Evolutionary conservation across 2,329 filamentous ascomycete genomes (phyloP).

Genomic region (Venturia nashicola): DNA sequence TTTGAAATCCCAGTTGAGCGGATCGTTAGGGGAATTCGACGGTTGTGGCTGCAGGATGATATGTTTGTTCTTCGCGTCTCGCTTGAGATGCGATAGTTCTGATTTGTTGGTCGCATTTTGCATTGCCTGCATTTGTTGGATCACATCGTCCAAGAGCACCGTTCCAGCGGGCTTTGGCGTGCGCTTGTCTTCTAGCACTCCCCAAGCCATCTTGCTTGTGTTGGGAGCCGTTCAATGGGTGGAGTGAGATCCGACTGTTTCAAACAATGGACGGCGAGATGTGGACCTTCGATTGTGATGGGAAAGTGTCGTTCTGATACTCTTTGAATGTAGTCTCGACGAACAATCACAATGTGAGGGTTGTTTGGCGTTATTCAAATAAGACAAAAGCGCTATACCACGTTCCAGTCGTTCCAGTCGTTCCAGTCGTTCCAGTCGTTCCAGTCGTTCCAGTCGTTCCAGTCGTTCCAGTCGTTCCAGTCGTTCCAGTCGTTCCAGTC

Average conservation of each 20-base stretch:
- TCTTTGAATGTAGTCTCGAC: neutral
- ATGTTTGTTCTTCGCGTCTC: slow-evolving; percentile 14
- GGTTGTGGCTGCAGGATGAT: slow-evolving; percentile 14
- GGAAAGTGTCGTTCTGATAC: neutral
- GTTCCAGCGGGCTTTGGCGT: slow-evolving; percentile 7
- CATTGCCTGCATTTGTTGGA: slow-evolving; percentile 1
- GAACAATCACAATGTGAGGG: neutral
- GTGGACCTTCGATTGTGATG: neutral
- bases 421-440: no score
- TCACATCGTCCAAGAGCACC: slow-evolving; percentile 2
- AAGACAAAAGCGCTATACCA: neutral
- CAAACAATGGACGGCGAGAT: neutral
- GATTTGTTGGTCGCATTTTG: neutral
- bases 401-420: neutral
- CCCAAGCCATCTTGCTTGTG: slow-evolving; percentile 6
- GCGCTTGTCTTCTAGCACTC: slow-evolving; percentile 8
- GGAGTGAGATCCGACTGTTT: neutral
- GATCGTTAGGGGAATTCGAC: slow-evolving; percentile 12
- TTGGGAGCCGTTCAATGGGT: neutral
- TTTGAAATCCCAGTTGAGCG: slow-evolving; percentile 22
- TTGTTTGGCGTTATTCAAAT: neutral
- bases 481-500: no score
- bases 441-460: no score
- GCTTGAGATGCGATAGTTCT: slow-evolving; percentile 19
- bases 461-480: no score